These are phyloP conservation scores for Aspergillus neoniger DNA, from an alignment of 2,329 filamentous ascomycete genomes.

Conservation along the genomic window DNA sequence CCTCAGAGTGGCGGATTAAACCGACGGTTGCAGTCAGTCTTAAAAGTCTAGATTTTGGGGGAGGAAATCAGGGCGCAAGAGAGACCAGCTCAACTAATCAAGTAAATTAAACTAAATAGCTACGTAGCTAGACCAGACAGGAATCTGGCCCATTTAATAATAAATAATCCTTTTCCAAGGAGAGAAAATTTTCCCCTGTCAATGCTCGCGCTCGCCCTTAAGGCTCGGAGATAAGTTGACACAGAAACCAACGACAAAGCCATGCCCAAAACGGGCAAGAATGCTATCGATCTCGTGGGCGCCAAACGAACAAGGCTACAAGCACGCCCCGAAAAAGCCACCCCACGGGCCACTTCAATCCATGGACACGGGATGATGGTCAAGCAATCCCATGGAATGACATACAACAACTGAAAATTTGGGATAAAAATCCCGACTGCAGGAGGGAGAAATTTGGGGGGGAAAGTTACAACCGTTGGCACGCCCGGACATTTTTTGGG, in stretches of 20 bases:
- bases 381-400: too few species aligned
- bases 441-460: not conserved
- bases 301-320: not conserved
- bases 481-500: not conserved
- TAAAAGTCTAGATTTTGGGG: not conserved
- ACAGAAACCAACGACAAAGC: not conserved
- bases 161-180: too few species aligned
- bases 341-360: not conserved
- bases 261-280: not conserved
- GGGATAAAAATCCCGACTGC: not conserved
- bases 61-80: not conserved
- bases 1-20: slow-evolving; percentile 6
- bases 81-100: too few species aligned
- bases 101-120: too few species aligned
- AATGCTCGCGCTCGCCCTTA: not conserved
- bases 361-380: not conserved
- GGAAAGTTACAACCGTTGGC: not conserved
- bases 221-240: not conserved
- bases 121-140: too few species aligned
- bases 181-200: not conserved
- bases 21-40: slow-evolving; percentile 7
- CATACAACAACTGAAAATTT: not conserved
- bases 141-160: too few species aligned
- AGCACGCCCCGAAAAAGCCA: not conserved
- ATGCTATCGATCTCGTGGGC: not conserved